Conservation (phyloP, 208 protist genomes). For the Crithidia thermophila region DNA sequence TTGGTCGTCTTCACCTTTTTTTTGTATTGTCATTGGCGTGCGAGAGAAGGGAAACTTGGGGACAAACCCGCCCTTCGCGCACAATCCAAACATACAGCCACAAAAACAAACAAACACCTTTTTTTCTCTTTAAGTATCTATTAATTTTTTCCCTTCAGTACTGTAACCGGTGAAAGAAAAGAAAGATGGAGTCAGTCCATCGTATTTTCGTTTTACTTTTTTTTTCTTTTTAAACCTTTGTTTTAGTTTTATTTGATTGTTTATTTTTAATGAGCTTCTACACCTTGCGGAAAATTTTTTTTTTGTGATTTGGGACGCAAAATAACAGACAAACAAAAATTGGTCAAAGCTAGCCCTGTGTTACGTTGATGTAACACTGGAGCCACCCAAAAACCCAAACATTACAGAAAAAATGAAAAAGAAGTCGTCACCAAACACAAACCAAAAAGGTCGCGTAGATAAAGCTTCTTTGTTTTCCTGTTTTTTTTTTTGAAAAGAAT, state of each 20-base stretch:
- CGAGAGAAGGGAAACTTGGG: slow-evolving; percentile 31
- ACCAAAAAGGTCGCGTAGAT: neutral
- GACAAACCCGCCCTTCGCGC: slow-evolving; percentile 33
- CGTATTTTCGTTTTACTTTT: neutral
- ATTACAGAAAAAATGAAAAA: neutral
- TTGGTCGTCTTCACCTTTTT: too few relatives aligned
- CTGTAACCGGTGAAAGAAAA: too few relatives aligned
- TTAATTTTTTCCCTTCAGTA: slow-evolving; percentile 19
- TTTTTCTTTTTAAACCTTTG: neutral
- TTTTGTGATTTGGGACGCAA: too few relatives aligned
- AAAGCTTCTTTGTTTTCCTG: neutral
- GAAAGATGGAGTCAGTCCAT: neutral
- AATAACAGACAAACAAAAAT: neutral
- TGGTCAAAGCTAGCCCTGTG: neutral
- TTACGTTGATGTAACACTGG: neutral
- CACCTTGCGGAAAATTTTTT: too few relatives aligned
- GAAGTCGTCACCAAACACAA: neutral
- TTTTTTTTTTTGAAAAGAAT: neutral
- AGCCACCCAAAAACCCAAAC: neutral
- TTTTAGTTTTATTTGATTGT: neutral
- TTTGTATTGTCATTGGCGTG: too few relatives aligned
- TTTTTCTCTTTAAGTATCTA: neutral
- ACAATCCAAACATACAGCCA: neutral
- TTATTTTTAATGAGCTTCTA: neutral
- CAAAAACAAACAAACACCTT: neutral